phyloP scores from a whole-genome alignment of 73 alveolate species.

The Paramecium primaurelia region DNA sequence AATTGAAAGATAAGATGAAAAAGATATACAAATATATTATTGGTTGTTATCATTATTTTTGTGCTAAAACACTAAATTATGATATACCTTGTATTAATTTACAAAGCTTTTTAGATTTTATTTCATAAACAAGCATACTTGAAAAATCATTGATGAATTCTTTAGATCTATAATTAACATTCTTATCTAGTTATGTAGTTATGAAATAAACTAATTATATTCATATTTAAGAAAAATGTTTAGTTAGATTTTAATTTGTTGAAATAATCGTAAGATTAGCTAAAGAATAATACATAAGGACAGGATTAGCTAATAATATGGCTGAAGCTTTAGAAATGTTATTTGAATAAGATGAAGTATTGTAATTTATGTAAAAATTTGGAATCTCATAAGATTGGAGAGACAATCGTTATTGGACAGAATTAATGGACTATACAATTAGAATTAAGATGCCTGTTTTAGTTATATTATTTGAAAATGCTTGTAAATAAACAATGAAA shows the following conservation, averaged over 20 bases:
- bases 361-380: neutral
- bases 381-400: constrained; percentile 52
- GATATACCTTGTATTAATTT: neutral
- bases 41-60: constrained; percentile 13
- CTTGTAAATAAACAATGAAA: neutral
- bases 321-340: neutral
- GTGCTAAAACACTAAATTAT: constrained; percentile 34
- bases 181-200: constrained; percentile 26
- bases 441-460: neutral
- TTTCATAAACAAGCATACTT: neutral
- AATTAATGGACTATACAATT: constrained; percentile 25
- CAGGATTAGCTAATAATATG: neutral
- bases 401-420: constrained; percentile 29
- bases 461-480: neutral
- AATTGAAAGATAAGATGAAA: neutral
- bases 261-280: constrained; percentile 29
- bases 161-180: constrained; percentile 16
- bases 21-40: neutral
- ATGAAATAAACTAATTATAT: neutral
- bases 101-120: neutral
- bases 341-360: constrained; percentile 2
- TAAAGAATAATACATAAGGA: constrained; percentile 17
- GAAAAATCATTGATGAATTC: constrained; percentile 5
- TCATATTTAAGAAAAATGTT: neutral
- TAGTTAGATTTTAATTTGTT: constrained; percentile 30